A percentile compares a stretch with the other conserved stretches of the same genome.
These are phyloP conservation scores for Leccinum incarnatum DNA, from an alignment of 768 basidiomycete genomes.

Conservation along the genomic window DNA sequence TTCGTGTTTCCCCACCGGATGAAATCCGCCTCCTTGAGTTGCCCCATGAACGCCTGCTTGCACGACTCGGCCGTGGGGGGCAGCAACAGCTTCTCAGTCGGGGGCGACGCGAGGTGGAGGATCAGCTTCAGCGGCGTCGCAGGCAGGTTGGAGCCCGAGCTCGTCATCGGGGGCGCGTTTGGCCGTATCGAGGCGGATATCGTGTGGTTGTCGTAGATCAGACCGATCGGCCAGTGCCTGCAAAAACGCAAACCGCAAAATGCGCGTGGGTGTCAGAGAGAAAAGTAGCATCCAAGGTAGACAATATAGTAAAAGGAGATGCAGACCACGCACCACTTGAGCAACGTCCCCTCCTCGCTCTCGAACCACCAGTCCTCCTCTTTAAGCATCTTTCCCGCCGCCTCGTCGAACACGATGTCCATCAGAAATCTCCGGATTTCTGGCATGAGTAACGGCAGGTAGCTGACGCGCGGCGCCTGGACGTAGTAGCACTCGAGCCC, in stretches of 20 bases:
- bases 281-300: neutral
- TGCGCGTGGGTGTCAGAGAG: neutral
- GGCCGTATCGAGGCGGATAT: conserved; percentile 57
- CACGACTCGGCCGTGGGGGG: conserved; percentile 81
- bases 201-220: conserved; percentile 85
- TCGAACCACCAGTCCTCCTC: conserved; percentile 99
- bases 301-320: neutral
- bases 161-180: conserved; percentile 32
- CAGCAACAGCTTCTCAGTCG: conserved; percentile 79
- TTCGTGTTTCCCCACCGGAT: conserved; percentile 96
- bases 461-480: conserved; percentile 88
- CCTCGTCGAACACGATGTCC: conserved; percentile 91
- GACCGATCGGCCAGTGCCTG: conserved; percentile 98
- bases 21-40: conserved; percentile 96
- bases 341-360: conserved; percentile 72
- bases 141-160: conserved; percentile 40
- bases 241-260: conserved; percentile 9
- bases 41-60: conserved; percentile 93
- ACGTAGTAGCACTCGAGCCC: conserved; percentile 88
- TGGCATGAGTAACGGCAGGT: conserved; percentile 87
- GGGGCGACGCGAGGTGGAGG: conserved; percentile 85
- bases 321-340: conserved; percentile 73
- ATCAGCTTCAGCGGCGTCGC: conserved; percentile 67
- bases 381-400: conserved; percentile 67
- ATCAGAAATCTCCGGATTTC: conserved; percentile 86